A percentile compares a stretch with the other conserved stretches of the same genome.
Evolutionary conservation across 768 basidiomycete species (phyloP).

Genomic region (Daedaleopsis sinensis): DNA sequence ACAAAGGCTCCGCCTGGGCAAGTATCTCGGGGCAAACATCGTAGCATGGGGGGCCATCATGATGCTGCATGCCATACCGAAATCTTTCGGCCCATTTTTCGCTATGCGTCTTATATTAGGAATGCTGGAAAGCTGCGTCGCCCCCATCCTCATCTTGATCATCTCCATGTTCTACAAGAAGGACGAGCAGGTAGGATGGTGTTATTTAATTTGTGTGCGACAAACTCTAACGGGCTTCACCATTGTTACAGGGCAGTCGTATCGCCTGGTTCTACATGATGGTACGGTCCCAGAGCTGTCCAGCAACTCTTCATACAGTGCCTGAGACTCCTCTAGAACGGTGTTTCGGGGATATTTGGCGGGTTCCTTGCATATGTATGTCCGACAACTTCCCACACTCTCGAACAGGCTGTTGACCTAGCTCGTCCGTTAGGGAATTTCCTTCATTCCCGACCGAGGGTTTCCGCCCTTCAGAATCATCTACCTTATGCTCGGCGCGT

Average conservation of each 20-base stretch:
- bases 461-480: constrained; percentile 62
- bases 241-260: constrained; percentile 46
- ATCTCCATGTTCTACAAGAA: constrained; percentile 74
- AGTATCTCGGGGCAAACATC: constrained; percentile 66
- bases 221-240: neutral
- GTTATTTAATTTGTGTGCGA: neutral
- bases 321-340: constrained; percentile 13
- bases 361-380: constrained; percentile 60
- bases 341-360: constrained; percentile 46
- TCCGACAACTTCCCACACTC: neutral
- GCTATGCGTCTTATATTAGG: constrained; percentile 63
- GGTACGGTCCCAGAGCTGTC: constrained; percentile 37
- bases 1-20: constrained; percentile 59
- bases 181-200: constrained; percentile 51
- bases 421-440: constrained; percentile 15
- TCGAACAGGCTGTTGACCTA: neutral
- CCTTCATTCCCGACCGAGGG: constrained; percentile 30
- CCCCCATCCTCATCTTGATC: constrained; percentile 63
- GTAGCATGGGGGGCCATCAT: constrained; percentile 60
- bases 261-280: constrained; percentile 72
- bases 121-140: constrained; percentile 70
- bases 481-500: constrained; percentile 59
- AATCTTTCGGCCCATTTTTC: constrained; percentile 65
- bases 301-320: neutral
- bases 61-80: constrained; percentile 61